phyloP scores from a whole-genome alignment of 2,329 filamentous ascomycete genomes.

The Penicillium sp. region DNA sequence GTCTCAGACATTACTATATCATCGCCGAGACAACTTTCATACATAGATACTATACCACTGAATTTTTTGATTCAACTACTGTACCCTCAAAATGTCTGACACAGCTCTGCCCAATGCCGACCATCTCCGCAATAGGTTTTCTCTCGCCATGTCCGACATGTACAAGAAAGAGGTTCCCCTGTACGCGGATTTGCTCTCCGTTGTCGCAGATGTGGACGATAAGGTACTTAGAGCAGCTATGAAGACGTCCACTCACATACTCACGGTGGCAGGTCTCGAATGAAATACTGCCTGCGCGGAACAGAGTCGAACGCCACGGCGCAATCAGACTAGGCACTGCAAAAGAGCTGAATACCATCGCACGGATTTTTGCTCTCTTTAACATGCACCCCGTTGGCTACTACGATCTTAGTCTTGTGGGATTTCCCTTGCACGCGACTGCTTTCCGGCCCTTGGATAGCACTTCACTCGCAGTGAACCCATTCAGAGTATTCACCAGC shows the following conservation, averaged over 20 bases:
- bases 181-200: slow-evolving; percentile 18
- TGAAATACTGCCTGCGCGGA: neutral
- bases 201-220: slow-evolving; percentile 18
- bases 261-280: neutral
- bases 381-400: slow-evolving; percentile 47
- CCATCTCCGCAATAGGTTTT: neutral
- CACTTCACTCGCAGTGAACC: slow-evolving; percentile 32
- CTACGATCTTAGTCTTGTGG: slow-evolving; percentile 43
- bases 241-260: neutral
- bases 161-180: slow-evolving; percentile 20
- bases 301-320: slow-evolving; percentile 32
- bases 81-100: too few species aligned
- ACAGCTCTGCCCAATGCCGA: too few species aligned
- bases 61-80: too few species aligned
- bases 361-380: slow-evolving; percentile 40
- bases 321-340: slow-evolving; percentile 44
- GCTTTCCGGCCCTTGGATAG: slow-evolving; percentile 40
- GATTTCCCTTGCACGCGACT: slow-evolving; percentile 47
- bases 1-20: too few species aligned
- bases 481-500: slow-evolving; percentile 37
- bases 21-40: too few species aligned
- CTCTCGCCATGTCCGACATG: slow-evolving; percentile 24
- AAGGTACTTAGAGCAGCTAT: neutral
- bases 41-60: too few species aligned
- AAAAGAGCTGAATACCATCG: slow-evolving; percentile 36